Evolutionary conservation across 306 rosid species (phyloP).

Genomic region (Quercus rubra): DNA sequence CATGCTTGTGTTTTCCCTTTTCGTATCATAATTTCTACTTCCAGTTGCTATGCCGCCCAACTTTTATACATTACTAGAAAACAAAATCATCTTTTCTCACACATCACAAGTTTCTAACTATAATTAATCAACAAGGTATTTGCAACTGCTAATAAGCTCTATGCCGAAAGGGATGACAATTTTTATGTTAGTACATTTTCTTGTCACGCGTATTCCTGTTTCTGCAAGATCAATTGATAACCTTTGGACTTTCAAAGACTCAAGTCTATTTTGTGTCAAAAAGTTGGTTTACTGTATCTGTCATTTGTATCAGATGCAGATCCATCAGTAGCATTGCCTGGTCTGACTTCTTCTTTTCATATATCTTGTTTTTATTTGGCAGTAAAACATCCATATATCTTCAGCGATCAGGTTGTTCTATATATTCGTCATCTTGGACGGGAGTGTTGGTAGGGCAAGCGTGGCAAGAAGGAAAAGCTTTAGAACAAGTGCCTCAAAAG

Average conservation of each 20-base stretch:
- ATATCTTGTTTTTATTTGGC: conserved; percentile 22
- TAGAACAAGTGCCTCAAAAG: conserved; percentile 74
- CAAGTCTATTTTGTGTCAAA: background rate
- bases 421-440: conserved; percentile 65
- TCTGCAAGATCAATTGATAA: background rate
- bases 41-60: background rate
- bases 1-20: too few relatives aligned
- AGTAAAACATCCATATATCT: conserved; percentile 74
- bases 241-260: background rate
- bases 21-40: background rate
- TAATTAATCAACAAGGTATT: background rate
- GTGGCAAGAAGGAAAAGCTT: conserved; percentile 83
- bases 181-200: background rate
- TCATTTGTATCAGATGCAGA: background rate
- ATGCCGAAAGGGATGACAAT: background rate
- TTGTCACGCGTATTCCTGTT: background rate
- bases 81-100: background rate
- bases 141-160: too few relatives aligned
- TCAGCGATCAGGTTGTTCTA: conserved; percentile 68
- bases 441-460: conserved; percentile 81
- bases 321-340: background rate
- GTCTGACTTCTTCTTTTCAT: background rate
- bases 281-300: background rate
- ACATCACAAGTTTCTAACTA: background rate
- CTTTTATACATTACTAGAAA: background rate